These are phyloP conservation scores for Dissophora globulifera DNA, from an alignment of 192 early-diverging fungal genomes.

Conservation along the genomic window DNA sequence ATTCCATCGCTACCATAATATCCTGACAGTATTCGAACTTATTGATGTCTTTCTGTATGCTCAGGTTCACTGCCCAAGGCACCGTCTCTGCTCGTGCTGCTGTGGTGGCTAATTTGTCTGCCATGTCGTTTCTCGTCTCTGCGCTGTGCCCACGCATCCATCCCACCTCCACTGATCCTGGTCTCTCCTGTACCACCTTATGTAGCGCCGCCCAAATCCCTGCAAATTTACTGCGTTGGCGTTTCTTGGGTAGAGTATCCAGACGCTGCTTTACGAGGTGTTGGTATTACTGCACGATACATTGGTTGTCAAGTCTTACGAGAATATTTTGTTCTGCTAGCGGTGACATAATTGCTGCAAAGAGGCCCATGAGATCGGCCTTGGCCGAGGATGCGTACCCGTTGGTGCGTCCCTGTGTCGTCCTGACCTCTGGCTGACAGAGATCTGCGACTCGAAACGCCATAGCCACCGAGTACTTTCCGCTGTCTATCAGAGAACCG, in stretches of 20 bases:
- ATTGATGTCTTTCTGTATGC: not conserved
- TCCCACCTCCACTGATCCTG: conserved; percentile 4
- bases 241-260: not conserved
- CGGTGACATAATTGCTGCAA: not conserved
- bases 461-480: not conserved
- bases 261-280: not conserved
- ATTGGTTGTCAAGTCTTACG: not conserved
- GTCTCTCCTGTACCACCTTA: not conserved
- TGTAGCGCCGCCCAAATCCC: conserved; percentile 1
- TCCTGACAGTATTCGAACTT: not conserved
- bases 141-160: conserved; percentile 8
- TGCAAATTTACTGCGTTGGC: not conserved
- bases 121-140: not conserved
- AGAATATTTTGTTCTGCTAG: not conserved
- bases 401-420: not conserved
- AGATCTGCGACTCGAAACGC: not conserved
- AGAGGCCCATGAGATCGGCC: conserved; percentile 2
- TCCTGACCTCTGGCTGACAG: not conserved
- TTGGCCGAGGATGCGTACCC: conserved; percentile 3
- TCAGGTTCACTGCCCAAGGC: conserved; percentile 7
- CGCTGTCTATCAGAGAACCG: not conserved
- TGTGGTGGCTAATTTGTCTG: not conserved
- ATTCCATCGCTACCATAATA: not conserved
- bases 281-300: not conserved
- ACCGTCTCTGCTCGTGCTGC: not conserved